These are phyloP conservation scores for Onygena corvina DNA, from an alignment of 2,329 filamentous ascomycete genomes.

Conservation along the genomic window DNA sequence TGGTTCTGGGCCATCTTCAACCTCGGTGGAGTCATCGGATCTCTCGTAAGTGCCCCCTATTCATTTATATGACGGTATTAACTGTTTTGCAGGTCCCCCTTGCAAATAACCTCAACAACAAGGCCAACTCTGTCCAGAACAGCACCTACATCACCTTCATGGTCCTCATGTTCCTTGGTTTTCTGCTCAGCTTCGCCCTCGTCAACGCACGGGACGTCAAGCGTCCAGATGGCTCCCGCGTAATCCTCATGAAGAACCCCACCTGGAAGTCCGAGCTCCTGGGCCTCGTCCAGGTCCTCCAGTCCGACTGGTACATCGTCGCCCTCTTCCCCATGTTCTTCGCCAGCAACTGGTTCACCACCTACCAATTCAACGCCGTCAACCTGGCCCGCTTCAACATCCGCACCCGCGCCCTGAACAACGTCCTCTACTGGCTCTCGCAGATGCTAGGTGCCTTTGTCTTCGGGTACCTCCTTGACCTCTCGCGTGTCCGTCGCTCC, in stretches of 20 bases:
- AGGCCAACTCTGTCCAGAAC: slow-evolving; percentile 40
- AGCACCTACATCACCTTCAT: slow-evolving; percentile 85
- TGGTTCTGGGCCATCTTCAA: slow-evolving; percentile 97
- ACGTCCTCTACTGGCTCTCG: slow-evolving; percentile 63
- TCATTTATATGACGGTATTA: background rate
- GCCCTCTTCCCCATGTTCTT: slow-evolving; percentile 73
- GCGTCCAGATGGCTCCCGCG: slow-evolving; percentile 62
- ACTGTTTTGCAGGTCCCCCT: slow-evolving; percentile 29
- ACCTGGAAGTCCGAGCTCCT: slow-evolving; percentile 69
- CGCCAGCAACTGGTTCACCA: slow-evolving; percentile 68
- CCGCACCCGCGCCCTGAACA: slow-evolving; percentile 64
- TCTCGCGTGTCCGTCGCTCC: slow-evolving; percentile 47
- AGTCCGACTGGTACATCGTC: slow-evolving; percentile 58
- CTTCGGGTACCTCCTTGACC: slow-evolving; percentile 61
- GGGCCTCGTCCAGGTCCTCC: slow-evolving; percentile 63
- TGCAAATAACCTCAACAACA: slow-evolving; percentile 36
- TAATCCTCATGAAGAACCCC: slow-evolving; percentile 85
- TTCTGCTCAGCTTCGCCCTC: slow-evolving; percentile 55
- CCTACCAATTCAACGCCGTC: slow-evolving; percentile 65
- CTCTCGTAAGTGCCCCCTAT: slow-evolving; percentile 41
- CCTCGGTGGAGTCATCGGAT: slow-evolving; percentile 75
- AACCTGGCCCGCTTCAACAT: slow-evolving; percentile 61
- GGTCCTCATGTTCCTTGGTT: slow-evolving; percentile 63
- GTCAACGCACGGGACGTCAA: slow-evolving; percentile 60
- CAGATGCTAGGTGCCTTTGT: slow-evolving; percentile 66